These are phyloP conservation scores for Alternaria burnsii DNA, from an alignment of 2,329 filamentous ascomycete species.

Conservation along the genomic window DNA sequence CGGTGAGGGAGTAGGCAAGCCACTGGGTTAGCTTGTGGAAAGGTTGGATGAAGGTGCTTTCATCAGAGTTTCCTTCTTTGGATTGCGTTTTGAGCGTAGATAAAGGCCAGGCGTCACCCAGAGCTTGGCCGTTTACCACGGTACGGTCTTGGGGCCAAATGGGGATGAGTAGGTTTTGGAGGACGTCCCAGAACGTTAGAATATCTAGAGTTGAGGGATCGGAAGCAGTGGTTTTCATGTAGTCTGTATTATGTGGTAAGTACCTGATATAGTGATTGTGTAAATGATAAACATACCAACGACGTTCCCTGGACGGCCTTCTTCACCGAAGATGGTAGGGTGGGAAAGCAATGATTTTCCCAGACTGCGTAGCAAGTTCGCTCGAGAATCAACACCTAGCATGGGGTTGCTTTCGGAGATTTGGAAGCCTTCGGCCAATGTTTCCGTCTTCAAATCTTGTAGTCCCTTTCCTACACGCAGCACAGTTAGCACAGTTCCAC, in stretches of 20 bases:
- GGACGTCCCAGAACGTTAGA: slow-evolving; percentile 84
- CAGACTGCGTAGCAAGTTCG: slow-evolving; percentile 77
- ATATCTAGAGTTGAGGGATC: slow-evolving; percentile 65
- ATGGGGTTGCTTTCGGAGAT: slow-evolving; percentile 76
- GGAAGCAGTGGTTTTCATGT: slow-evolving; percentile 28
- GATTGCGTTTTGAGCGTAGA: slow-evolving; percentile 73
- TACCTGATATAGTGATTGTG: background rate
- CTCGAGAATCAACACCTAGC: slow-evolving; percentile 83
- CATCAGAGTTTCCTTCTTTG: slow-evolving; percentile 54
- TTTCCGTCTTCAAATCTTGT: slow-evolving; percentile 73
- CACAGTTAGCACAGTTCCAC: background rate
- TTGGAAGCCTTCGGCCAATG: slow-evolving; percentile 81
- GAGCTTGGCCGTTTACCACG: slow-evolving; percentile 78
- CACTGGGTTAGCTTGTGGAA: slow-evolving; percentile 93
- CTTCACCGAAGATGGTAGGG: slow-evolving; percentile 77
- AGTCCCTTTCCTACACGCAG: slow-evolving; percentile 64
- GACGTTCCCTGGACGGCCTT: slow-evolving; percentile 88
- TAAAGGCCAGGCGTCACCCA: slow-evolving; percentile 94
- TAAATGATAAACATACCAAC: slow-evolving; percentile 67
- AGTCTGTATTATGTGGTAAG: slow-evolving; percentile 14
- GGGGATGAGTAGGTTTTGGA: slow-evolving; percentile 82
- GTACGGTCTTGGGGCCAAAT: slow-evolving; percentile 92
- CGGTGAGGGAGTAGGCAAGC: slow-evolving; percentile 93
- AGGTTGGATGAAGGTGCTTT: slow-evolving; percentile 72
- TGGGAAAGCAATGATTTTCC: slow-evolving; percentile 77